Base-by-base conservation (phyloP, 169 alveolate species). In the Plasmodium blacklocki region DNA sequence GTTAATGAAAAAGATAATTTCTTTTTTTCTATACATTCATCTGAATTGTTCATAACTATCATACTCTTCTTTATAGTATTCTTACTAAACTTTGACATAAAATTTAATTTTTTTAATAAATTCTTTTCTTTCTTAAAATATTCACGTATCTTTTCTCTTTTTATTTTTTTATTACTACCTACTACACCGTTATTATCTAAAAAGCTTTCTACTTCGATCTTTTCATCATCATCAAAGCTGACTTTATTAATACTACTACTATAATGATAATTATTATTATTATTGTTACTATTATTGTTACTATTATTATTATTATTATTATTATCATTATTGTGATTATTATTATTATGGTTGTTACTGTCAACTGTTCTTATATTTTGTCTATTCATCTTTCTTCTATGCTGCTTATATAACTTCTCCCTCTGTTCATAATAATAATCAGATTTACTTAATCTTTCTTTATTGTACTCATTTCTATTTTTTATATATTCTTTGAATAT, bases 61-160 rank as follows among this genome's bases (percentile, higher is more conserved):
- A 72, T 86, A 49, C 75, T 71, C 21, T 72, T 86, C 54, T 70
- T 72, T 29, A 71, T 85, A 39, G 75, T n/a, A 19, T 63, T 86
- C 49, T 86, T 86, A 2, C 43, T 32, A 72, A 60, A 45, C 14
- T 39, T 86, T 8, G 39, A 39, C 15, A 71, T 67, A 62, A 71
- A 71, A 47, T 72, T 56, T 12, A 86, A 72, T 43, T 63, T 86
- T 72, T 86, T 71, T 72, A 86, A 49, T 58, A 86, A 50, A 59
- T 70, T 56, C 45, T 72, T 86, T 49, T 86, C 92, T 56, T 50
- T 43, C 29, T 54, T 86, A 29, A 80, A 80, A 60, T 80, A 80
- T 68, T 80, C 90, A 21, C 73, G 39, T 23, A 52, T 50, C 29
- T 62, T 66, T 68, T 66, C 74, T 73, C 47, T 80, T 43, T 18